Conservation (phyloP, 2,329 filamentous ascomycete genomes). For the Alternaria tenuissima region DNA sequence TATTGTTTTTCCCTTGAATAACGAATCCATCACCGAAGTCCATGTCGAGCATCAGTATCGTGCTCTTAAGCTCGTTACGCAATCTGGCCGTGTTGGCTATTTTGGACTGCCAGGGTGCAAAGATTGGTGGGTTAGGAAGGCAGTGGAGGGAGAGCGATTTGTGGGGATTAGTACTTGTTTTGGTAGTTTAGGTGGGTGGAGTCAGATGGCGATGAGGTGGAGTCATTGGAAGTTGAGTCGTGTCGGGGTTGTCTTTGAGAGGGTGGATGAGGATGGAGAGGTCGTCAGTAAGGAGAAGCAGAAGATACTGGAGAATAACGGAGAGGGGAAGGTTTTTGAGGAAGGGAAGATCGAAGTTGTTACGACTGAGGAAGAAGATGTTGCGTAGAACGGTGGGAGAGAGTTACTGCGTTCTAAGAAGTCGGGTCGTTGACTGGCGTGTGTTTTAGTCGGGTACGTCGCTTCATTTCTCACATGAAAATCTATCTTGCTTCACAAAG, state of each 20-base stretch:
- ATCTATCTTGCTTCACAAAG: neutral
- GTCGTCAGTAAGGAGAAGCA: neutral
- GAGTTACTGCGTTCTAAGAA: neutral
- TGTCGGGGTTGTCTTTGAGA: conserved; percentile 8
- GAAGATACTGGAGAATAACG: too few species aligned
- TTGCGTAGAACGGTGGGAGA: neutral
- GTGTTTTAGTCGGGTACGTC: neutral
- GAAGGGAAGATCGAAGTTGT: neutral
- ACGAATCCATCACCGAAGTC: conserved; percentile 26
- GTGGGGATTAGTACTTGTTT: conserved; percentile 18
- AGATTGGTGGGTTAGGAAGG: conserved; percentile 16
- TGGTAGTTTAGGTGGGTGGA: conserved; percentile 20
- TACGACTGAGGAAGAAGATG: neutral
- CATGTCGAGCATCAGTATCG: conserved; percentile 16
- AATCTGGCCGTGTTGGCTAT: conserved; percentile 15
- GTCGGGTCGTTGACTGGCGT: neutral
- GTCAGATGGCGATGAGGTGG: conserved; percentile 11
- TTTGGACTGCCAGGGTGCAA: conserved; percentile 16
- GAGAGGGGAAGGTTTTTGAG: neutral
- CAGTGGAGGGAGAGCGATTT: conserved; percentile 17
- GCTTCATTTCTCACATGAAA: neutral
- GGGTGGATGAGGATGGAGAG: neutral
- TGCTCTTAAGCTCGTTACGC: conserved; percentile 27
- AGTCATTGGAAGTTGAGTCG: conserved; percentile 16
- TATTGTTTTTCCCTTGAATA: conserved; percentile 24